Evolutionary conservation across 257 asterid genomes (phyloP), one percentile per base, ranked within the genome.

Genomic region (Voacanga thouarsii): DNA sequence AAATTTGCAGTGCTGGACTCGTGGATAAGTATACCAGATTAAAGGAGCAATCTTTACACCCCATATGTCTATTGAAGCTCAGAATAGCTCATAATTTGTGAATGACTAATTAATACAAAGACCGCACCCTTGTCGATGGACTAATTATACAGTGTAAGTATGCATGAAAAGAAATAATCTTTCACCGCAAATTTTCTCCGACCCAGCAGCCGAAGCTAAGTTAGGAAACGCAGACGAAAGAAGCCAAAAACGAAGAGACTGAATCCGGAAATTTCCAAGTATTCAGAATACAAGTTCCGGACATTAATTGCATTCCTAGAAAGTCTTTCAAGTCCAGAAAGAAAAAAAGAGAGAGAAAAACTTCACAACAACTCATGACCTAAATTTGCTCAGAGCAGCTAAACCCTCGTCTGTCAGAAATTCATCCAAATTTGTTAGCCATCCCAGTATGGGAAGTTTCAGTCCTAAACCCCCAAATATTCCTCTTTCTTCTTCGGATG

Each of bases 21-120:
- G 21, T 43, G 28, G 14, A 65, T 4, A 5, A 75, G 10, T 75
- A 68, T 47, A 80, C 83, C 73, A 49, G 66, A 57, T 18, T 68
- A 47, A 69, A 80, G 67, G 45, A 75, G 68, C 77, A 75, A 50
- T 37, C 72, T 76, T 80, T 68, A 12, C 15, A 41, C 56, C 47
- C 71, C 77, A 75, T 67, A 75, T 2, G 9, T 70, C 23, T 37
- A 69, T n/a, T 47, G 66, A 47, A 80, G 80, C 72, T 80, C 56
- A 37, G 24, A 60, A 30, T 33, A 75, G 71, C 21, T 44, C 50
- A 51, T 49, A 44, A 28, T 49, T 28, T 43, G 45, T 23, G 8
- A 79, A 26, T 15, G 56, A 45, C 47, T 44, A 69, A 55, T 45
- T 55, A 19, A 45, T 33, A 16, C 45, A 77, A 41, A 3, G 30